Evolutionary conservation across 2,329 filamentous ascomycete genomes (phyloP).

Genomic region (Aspergillus tamarii): DNA sequence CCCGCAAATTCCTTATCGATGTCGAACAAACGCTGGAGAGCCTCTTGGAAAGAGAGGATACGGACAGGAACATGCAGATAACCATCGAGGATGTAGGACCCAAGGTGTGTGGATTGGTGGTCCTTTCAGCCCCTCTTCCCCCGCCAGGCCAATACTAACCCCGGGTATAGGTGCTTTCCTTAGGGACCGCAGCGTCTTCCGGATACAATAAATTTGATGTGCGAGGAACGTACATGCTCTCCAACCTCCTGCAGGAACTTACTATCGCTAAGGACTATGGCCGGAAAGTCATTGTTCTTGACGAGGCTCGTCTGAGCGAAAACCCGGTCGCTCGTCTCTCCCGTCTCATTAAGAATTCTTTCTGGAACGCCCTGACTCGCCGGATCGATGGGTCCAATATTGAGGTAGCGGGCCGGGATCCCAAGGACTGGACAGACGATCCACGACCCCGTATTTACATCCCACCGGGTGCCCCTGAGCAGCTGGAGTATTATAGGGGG

Average conservation of each 20-base stretch:
- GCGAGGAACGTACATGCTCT: constrained; percentile 95
- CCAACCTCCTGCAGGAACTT: constrained; percentile 92
- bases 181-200: constrained; percentile 83
- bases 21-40: constrained; percentile 81
- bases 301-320: constrained; percentile 89
- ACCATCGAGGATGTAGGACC: constrained; percentile 95
- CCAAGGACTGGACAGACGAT: constrained; percentile 93
- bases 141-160: neutral
- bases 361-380: constrained; percentile 90
- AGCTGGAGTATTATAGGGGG: constrained; percentile 84
- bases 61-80: constrained; percentile 93
- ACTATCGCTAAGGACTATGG: constrained; percentile 90
- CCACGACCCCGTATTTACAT: constrained; percentile 91
- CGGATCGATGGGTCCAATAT: constrained; percentile 82
- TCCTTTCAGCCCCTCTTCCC: neutral
- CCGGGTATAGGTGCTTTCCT: constrained; percentile 66
- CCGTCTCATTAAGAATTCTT: constrained; percentile 83
- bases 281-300: constrained; percentile 84
- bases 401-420: constrained; percentile 81
- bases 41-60: constrained; percentile 84
- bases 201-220: constrained; percentile 88
- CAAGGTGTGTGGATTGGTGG: constrained; percentile 61
- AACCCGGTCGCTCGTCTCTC: constrained; percentile 89
- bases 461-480: constrained; percentile 79
- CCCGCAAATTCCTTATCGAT: constrained; percentile 82